A percentile compares a stretch with the other conserved stretches of the same genome.
Conservation (phyloP, 768 basidiomycete genomes). For the Lactifluus subvellereus region DNA sequence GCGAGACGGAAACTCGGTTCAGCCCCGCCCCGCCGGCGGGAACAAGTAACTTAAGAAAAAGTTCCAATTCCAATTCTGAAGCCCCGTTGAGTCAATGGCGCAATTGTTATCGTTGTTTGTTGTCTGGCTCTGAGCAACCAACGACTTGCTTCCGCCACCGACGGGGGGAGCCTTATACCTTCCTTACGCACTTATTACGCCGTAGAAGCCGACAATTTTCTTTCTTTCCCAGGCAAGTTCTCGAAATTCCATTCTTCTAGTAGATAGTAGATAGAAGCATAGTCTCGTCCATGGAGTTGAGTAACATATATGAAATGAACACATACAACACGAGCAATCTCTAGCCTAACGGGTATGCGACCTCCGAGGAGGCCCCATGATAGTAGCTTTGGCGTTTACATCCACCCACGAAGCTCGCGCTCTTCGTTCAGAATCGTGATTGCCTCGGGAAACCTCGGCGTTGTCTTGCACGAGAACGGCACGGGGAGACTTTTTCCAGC, state of each 20-base stretch:
- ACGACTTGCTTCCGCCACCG: not conserved
- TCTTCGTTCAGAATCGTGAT: slow-evolving; percentile 17
- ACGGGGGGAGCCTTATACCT: no score
- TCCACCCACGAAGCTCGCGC: slow-evolving; percentile 11
- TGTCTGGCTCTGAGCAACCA: not conserved
- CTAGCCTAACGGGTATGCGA: not conserved
- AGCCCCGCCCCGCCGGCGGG: no score
- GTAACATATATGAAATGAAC: not conserved
- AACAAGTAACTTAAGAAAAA: no score
- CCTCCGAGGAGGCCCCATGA: not conserved
- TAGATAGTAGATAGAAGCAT: not conserved
- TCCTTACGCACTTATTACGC: slow-evolving; percentile 13
- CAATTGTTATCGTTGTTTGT: no score
- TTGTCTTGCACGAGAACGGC: slow-evolving; percentile 24
- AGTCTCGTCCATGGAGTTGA: not conserved
- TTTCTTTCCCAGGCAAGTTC: not conserved
- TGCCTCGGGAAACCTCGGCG: slow-evolving; percentile 24
- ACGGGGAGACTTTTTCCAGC: slow-evolving; percentile 17
- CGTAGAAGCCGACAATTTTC: not conserved
- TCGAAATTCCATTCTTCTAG: not conserved
- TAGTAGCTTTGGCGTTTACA: not conserved
- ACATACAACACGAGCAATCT: not conserved
- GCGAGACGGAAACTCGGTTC: no score
- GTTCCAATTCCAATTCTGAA: no score
- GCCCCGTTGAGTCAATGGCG: no score